Percentiles rank a stretch among this genome's conserved stretches.
Conservation (phyloP, 805 yeast species). For the Scheffersomyces lignosus region DNA sequence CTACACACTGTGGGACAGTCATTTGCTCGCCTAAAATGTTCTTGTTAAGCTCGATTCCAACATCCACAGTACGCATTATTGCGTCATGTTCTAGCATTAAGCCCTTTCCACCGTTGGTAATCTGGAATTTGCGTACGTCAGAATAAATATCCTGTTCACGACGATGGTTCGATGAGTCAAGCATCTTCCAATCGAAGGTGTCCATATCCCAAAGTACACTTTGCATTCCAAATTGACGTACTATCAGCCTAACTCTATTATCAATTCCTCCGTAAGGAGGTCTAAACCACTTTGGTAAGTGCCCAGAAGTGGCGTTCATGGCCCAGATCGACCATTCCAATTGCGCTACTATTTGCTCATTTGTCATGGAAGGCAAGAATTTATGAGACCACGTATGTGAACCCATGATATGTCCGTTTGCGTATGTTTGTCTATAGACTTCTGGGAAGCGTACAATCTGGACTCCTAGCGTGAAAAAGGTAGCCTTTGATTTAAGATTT, state of each 20-base stretch:
- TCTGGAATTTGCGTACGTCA: conserved; percentile 58
- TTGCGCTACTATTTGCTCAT: conserved; percentile 85
- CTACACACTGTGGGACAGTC: conserved; percentile 78
- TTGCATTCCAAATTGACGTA: conserved; percentile 82
- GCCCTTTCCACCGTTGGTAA: conserved; percentile 42
- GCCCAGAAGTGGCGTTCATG: conserved; percentile 89
- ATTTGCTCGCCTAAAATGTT: conserved; percentile 61
- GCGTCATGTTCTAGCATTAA: conserved; percentile 88
- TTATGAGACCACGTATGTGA: conserved; percentile 94
- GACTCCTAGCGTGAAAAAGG: conserved; percentile 84
- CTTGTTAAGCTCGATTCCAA: conserved; percentile 56
- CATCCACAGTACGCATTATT: conserved; percentile 60
- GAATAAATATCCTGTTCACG: conserved; percentile 50
- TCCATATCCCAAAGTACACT: conserved; percentile 91
- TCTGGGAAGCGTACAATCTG: conserved; percentile 79
- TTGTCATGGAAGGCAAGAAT: conserved; percentile 72
- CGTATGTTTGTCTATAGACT: conserved; percentile 55
- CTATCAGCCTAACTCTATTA: conserved; percentile 76
- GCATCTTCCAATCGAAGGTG: conserved; percentile 85
- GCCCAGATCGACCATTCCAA: conserved; percentile 97
- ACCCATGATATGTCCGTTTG: conserved; percentile 75
- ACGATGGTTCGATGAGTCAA: conserved; percentile 16
- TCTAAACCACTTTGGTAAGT: conserved; percentile 88
- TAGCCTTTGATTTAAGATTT: conserved; percentile 54
- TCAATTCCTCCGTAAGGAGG: conserved; percentile 98